phyloP scores from a whole-genome alignment of 805 yeast species.

The Saccharomycopsis olivae region DNA sequence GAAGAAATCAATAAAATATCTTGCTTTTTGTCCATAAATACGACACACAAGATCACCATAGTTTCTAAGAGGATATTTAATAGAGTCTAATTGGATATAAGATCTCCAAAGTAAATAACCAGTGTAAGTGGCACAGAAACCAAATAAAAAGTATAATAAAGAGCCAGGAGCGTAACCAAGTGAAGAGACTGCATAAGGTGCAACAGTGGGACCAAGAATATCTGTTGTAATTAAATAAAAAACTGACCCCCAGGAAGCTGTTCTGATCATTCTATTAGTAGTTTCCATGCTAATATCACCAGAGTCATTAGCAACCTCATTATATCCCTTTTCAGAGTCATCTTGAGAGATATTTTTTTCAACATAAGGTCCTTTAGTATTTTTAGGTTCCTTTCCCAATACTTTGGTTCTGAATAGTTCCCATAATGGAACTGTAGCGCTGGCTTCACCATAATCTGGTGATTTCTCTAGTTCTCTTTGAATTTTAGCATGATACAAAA shows the following conservation, averaged over 20 bases:
- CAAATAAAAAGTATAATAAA: constrained; percentile 31
- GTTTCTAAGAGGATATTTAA: constrained; percentile 32
- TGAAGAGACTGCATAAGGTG: constrained; percentile 35
- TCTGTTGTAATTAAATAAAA: constrained; percentile 39
- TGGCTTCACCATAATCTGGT: constrained; percentile 10
- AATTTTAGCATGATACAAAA: constrained; percentile 5
- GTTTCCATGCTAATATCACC: neutral
- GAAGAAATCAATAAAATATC: constrained; percentile 27
- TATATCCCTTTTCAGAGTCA: neutral
- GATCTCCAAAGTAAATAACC: constrained; percentile 30
- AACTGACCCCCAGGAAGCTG: constrained; percentile 23
- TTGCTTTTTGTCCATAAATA: constrained; percentile 26
- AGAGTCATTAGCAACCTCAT: neutral
- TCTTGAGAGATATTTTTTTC: constrained; percentile 1
- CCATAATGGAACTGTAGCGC: constrained; percentile 8
- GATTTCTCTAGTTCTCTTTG: constrained; percentile 6
- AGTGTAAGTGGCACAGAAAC: constrained; percentile 32
- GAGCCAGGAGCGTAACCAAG: constrained; percentile 37
- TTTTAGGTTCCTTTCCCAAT: constrained; percentile 3
- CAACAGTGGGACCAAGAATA: constrained; percentile 36
- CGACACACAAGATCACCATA: constrained; percentile 35
- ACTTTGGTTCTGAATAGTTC: constrained; percentile 2
- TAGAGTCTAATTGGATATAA: constrained; percentile 30
- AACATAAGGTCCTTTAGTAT: too few relatives aligned
- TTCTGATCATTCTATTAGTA: constrained; percentile 6